These are phyloP conservation scores for Lepidium didymum DNA, from an alignment of 345 rosid genomes.

Conservation along the genomic window DNA sequence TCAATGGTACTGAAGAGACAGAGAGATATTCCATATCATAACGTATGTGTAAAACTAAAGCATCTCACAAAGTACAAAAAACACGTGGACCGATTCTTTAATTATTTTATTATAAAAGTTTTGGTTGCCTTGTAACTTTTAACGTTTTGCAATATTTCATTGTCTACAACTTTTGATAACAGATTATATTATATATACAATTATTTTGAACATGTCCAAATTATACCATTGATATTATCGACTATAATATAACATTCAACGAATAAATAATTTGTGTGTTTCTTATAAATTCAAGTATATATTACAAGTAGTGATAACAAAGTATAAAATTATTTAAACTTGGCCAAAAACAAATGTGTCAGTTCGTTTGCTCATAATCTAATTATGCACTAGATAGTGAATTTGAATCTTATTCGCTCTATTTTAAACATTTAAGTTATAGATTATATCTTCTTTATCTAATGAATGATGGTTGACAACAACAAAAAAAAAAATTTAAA, in stretches of 20 bases:
- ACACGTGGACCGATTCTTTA: constrained; percentile 4
- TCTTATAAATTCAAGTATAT: background rate
- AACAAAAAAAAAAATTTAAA: too few relatives aligned
- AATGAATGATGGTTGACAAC: too few relatives aligned
- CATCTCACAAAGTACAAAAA: background rate
- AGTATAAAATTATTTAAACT: too few relatives aligned
- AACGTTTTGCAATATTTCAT: background rate
- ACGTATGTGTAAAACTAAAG: constrained; percentile 14
- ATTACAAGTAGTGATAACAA: too few relatives aligned
- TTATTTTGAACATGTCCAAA: background rate
- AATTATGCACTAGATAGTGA: too few relatives aligned
- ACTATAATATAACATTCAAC: background rate
- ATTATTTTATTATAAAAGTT: background rate
- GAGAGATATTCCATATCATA: background rate
- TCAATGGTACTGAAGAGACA: background rate
- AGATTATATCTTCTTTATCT: too few relatives aligned
- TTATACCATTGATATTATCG: background rate
- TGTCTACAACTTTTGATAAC: background rate
- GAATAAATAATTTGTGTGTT: background rate
- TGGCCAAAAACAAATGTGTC: too few relatives aligned
- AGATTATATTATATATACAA: background rate
- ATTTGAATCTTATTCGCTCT: too few relatives aligned
- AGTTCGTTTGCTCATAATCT: too few relatives aligned
- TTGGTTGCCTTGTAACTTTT: constrained; percentile 1
- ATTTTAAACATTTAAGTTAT: too few relatives aligned